Percentiles rank a stretch among this genome's conserved stretches.
These are phyloP conservation scores for Komagataella mondaviorum DNA, from an alignment of 805 yeast genomes.

Conservation along the genomic window DNA sequence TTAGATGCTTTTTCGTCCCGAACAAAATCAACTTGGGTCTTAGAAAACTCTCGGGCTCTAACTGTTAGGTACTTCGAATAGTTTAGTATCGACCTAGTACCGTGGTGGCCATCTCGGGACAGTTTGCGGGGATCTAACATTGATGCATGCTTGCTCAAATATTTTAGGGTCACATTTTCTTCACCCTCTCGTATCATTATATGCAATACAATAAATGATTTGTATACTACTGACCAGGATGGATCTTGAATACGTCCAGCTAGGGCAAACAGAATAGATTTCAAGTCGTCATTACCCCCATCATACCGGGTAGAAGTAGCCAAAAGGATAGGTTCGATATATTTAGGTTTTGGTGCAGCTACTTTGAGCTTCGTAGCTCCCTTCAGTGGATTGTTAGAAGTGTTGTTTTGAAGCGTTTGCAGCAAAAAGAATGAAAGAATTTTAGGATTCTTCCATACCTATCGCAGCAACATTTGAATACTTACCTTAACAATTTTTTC, in stretches of 20 bases:
- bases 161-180: conserved; percentile 55
- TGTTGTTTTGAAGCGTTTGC: background rate
- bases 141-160: conserved; percentile 44
- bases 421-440: background rate
- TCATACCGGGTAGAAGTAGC: conserved; percentile 40
- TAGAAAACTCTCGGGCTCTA: conserved; percentile 58
- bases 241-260: conserved; percentile 53
- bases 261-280: conserved; percentile 55
- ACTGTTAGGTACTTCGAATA: conserved; percentile 61
- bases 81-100: conserved; percentile 37
- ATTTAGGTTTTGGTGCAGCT: conserved; percentile 97
- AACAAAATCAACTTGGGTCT: conserved; percentile 61
- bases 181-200: conserved; percentile 91
- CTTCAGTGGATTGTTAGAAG: conserved; percentile 10
- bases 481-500: conserved; percentile 60
- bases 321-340: conserved; percentile 83
- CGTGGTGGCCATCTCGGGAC: conserved; percentile 14
- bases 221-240: conserved; percentile 88
- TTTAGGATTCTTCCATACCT: background rate
- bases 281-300: conserved; percentile 33
- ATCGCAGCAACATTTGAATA: conserved; percentile 10
- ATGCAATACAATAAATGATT: conserved; percentile 74
- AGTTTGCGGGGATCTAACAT: conserved; percentile 41
- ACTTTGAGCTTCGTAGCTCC: conserved; percentile 64
- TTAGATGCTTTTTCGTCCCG: conserved; percentile 36